A percentile compares a stretch with the other conserved stretches of the same genome.
Conservation (phyloP, 2,329 filamentous ascomycete genomes). For the Aureobasidium sp. region DNA sequence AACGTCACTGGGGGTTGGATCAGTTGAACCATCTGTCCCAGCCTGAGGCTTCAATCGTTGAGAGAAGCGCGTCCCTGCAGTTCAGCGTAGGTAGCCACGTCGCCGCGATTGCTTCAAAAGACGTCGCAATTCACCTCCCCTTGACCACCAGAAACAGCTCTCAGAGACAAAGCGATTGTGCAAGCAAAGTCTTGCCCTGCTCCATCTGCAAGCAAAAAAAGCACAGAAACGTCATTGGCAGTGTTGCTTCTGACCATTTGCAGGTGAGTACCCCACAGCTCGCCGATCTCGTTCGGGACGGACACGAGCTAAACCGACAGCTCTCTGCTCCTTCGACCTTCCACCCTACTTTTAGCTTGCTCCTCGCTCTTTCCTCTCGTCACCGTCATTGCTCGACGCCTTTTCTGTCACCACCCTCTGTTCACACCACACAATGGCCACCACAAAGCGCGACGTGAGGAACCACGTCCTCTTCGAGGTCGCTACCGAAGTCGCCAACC, state of each 20-base stretch:
- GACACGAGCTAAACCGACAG: slow-evolving; percentile 6
- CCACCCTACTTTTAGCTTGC: background rate
- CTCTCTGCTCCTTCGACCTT: background rate
- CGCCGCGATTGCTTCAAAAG: background rate
- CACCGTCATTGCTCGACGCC: background rate
- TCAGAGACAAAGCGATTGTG: background rate
- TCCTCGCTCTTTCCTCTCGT: background rate
- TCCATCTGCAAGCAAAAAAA: background rate
- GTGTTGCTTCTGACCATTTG: background rate
- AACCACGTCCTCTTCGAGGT: slow-evolving; percentile 96
- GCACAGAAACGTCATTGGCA: background rate
- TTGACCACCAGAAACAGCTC: background rate
- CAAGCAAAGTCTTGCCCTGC: background rate
- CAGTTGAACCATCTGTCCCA: background rate
- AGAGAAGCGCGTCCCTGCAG: background rate
- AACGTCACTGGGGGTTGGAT: slow-evolving; percentile 1
- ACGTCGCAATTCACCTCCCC: background rate
- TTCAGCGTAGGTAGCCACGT: background rate
- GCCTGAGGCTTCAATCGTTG: slow-evolving; percentile 8
- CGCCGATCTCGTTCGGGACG: background rate
- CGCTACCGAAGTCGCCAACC: slow-evolving; percentile 93
- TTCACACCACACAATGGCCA: slow-evolving; percentile 20
- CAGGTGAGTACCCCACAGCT: background rate
- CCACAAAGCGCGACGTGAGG: slow-evolving; percentile 62
- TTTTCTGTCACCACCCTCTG: background rate